These are phyloP conservation scores for Hypoxylon crocopeplum DNA, from an alignment of 495 filamentous ascomycete species.

Conservation along the genomic window DNA sequence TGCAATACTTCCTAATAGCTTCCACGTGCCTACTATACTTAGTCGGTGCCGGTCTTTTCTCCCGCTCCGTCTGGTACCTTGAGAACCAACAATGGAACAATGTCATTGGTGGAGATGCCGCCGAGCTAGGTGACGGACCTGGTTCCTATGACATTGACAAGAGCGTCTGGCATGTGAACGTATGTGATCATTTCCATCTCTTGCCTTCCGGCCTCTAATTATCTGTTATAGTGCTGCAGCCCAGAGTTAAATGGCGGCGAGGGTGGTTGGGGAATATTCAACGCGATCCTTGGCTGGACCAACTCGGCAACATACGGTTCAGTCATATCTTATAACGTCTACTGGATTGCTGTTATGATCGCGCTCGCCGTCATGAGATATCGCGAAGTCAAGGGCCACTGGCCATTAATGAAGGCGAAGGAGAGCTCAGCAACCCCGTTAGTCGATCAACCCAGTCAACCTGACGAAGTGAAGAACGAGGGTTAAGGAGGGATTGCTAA, in stretches of 20 bases:
- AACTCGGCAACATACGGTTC: slow-evolving; percentile 87
- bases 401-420: slow-evolving; percentile 62
- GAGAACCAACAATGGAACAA: slow-evolving; percentile 71
- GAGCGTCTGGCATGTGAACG: slow-evolving; percentile 92
- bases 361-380: slow-evolving; percentile 68
- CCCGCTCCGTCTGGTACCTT: slow-evolving; percentile 75
- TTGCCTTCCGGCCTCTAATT: background rate
- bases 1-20: slow-evolving; percentile 80
- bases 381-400: slow-evolving; percentile 70
- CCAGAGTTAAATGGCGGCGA: slow-evolving; percentile 70
- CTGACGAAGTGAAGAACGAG: slow-evolving; percentile 2
- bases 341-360: slow-evolving; percentile 75
- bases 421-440: background rate
- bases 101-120: slow-evolving; percentile 72
- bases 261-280: slow-evolving; percentile 95
- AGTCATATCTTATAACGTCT: slow-evolving; percentile 87
- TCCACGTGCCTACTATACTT: slow-evolving; percentile 88
- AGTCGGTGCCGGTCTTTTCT: slow-evolving; percentile 84
- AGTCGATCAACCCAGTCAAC: background rate
- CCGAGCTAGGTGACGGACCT: slow-evolving; percentile 76
- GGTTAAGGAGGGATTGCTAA: background rate
- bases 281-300: slow-evolving; percentile 81
- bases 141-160: slow-evolving; percentile 87
- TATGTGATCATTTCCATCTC: slow-evolving; percentile 46
- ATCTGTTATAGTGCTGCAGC: slow-evolving; percentile 69